These are phyloP conservation scores for Phaeoacremonium minimum DNA, from an alignment of 2,329 filamentous ascomycete species.

Conservation along the genomic window DNA sequence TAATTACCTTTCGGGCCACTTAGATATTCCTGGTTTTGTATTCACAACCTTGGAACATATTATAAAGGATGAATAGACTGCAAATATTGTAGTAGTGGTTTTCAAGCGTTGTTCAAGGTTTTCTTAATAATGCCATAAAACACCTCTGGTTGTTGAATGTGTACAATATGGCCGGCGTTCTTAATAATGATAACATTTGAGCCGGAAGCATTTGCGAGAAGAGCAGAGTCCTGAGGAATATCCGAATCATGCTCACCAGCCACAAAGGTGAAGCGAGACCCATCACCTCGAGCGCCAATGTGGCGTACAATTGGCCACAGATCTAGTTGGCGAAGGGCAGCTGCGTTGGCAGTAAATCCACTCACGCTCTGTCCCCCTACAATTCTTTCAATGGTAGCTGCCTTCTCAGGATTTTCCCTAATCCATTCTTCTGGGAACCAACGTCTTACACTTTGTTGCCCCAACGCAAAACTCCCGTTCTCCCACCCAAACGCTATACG, in stretches of 20 bases:
- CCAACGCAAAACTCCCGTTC: not conserved
- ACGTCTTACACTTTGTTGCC: not conserved
- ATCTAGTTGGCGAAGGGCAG: not conserved
- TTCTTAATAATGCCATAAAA: not conserved
- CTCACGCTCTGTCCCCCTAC: not conserved
- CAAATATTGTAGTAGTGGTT: too few species aligned
- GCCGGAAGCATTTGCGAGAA: not conserved
- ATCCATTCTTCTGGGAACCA: not conserved
- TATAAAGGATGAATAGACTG: too few species aligned
- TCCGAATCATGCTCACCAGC: not conserved
- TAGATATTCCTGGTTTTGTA: not conserved
- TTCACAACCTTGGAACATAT: too few species aligned
- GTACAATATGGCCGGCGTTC: not conserved
- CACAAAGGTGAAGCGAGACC: not conserved
- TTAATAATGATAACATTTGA: not conserved
- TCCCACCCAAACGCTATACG: not conserved
- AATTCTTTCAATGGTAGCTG: not conserved
- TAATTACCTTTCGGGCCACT: not conserved
- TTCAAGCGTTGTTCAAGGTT: not conserved
- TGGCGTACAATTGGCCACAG: not conserved
- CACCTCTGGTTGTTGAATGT: not conserved
- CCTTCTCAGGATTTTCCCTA: not conserved
- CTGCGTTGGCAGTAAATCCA: not conserved
- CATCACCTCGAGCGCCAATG: not conserved
- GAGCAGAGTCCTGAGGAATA: not conserved